phyloP scores from a whole-genome alignment of 2,329 filamentous ascomycete genomes.

The Cladosporium sp. region DNA sequence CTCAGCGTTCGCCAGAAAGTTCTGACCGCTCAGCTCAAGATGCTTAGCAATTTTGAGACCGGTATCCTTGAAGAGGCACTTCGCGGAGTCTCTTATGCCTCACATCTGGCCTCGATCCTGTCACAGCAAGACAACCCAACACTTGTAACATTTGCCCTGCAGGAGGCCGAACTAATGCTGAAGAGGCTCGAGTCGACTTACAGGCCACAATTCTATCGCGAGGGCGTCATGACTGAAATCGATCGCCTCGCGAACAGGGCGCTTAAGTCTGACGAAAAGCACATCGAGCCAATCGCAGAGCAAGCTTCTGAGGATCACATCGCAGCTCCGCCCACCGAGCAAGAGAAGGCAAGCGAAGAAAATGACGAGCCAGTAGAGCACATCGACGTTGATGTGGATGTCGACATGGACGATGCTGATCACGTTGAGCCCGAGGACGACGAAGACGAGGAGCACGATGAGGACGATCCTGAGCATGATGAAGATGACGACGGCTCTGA shows the following conservation, averaged over 20 bases:
- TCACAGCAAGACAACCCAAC: conserved; percentile 92
- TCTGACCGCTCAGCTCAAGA: conserved; percentile 91
- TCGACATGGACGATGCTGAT: conserved; percentile 44
- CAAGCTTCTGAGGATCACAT: conserved; percentile 10
- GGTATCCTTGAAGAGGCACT: conserved; percentile 82
- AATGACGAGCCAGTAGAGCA: conserved; percentile 28
- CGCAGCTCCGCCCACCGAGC: conserved; percentile 22
- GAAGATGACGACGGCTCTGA: conserved; percentile 44
- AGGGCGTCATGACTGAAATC: conserved; percentile 92
- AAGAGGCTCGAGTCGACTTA: conserved; percentile 84
- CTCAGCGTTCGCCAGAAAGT: conserved; percentile 93
- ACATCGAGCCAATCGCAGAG: background rate
- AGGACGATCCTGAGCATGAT: conserved; percentile 29
- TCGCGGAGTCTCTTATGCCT: conserved; percentile 87
- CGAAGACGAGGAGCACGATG: conserved; percentile 25
- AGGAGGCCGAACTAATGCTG: conserved; percentile 85
- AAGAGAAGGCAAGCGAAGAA: conserved; percentile 40
- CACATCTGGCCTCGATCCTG: conserved; percentile 89
- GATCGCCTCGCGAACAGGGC: conserved; percentile 67
- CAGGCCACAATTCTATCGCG: conserved; percentile 93
- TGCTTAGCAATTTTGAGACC: conserved; percentile 92
- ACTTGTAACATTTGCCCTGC: conserved; percentile 81
- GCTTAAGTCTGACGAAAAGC: conserved; percentile 24
- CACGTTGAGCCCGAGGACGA: conserved; percentile 31
- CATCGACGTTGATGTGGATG: conserved; percentile 61